Conservation (phyloP, 345 rosid species). For the Moringa oleifera region DNA sequence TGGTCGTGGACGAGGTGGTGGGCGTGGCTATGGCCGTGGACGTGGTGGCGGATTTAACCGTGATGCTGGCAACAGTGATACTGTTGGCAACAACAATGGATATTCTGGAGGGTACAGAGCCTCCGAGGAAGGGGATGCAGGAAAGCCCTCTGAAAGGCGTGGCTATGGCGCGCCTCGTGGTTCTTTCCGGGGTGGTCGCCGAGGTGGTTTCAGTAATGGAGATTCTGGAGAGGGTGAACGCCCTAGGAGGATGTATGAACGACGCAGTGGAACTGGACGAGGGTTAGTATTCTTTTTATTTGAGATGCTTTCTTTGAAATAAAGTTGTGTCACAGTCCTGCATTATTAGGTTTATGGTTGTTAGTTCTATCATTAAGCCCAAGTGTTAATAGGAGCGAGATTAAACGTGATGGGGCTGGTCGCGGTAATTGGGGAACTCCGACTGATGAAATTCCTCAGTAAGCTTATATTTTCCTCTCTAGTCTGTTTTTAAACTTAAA, state of each 20-base stretch:
- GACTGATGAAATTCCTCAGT: constrained; percentile 70
- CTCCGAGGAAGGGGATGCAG: constrained; percentile 63
- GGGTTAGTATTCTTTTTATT: constrained; percentile 53
- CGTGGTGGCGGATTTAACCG: constrained; percentile 65
- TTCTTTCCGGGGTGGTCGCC: constrained; percentile 68
- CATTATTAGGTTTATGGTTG: not conserved
- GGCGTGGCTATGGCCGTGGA: constrained; percentile 56
- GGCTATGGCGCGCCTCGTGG: constrained; percentile 53
- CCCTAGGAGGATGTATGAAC: constrained; percentile 62
- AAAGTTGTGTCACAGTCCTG: not conserved
- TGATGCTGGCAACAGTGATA: constrained; percentile 43
- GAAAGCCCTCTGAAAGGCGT: constrained; percentile 51
- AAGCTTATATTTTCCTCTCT: constrained; percentile 19
- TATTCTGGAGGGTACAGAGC: constrained; percentile 50
- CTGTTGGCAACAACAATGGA: constrained; percentile 44
- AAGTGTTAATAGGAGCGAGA: constrained; percentile 43
- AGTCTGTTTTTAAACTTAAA: not conserved
- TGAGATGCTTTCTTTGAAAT: not conserved
- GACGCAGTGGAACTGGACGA: constrained; percentile 90
- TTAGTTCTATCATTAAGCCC: not conserved
- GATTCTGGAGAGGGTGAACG: constrained; percentile 72
- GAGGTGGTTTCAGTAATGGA: constrained; percentile 61
- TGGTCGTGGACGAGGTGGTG: constrained; percentile 50
- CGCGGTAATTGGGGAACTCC: constrained; percentile 95
- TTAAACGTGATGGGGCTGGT: constrained; percentile 90